A percentile compares a stretch with the other conserved stretches of the same genome.
Evolutionary conservation across 2,329 filamentous ascomycete genomes (phyloP).

Genomic region (Curvularia hawaiiensis): DNA sequence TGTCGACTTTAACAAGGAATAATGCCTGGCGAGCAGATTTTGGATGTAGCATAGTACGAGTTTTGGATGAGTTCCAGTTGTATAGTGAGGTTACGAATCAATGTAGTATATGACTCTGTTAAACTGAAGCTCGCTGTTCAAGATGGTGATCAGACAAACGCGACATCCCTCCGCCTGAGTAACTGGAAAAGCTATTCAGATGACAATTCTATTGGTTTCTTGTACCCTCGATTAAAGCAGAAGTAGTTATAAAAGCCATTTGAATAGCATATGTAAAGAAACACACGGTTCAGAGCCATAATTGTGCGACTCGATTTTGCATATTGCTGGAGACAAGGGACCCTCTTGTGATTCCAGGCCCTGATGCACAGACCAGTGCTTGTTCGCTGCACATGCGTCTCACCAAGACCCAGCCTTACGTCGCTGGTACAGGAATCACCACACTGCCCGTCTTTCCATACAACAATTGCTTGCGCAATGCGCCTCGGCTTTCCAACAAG

Average conservation of each 20-base stretch:
- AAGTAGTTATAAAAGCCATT: background rate
- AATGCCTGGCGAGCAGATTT: slow-evolving; percentile 3
- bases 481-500: slow-evolving; percentile 21
- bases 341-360: slow-evolving; percentile 37
- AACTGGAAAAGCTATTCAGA: too few species aligned
- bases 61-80: background rate
- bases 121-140: background rate
- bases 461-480: slow-evolving; percentile 38
- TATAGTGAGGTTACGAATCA: background rate
- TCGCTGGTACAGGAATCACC: background rate
- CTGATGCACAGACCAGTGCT: slow-evolving; percentile 17
- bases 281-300: background rate
- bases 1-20: slow-evolving; percentile 57
- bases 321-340: background rate
- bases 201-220: too few species aligned
- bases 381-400: slow-evolving; percentile 21
- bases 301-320: background rate
- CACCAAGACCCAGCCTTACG: slow-evolving; percentile 25
- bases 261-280: background rate
- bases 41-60: background rate
- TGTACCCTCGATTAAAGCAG: too few species aligned
- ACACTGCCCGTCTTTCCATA: slow-evolving; percentile 8
- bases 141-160: background rate
- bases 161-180: too few species aligned
- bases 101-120: background rate